Evolutionary conservation across 352 stramenopile genomes (phyloP), one percentile per base, ranked within the genome.

Genomic region (Phytophthora lateralis): DNA sequence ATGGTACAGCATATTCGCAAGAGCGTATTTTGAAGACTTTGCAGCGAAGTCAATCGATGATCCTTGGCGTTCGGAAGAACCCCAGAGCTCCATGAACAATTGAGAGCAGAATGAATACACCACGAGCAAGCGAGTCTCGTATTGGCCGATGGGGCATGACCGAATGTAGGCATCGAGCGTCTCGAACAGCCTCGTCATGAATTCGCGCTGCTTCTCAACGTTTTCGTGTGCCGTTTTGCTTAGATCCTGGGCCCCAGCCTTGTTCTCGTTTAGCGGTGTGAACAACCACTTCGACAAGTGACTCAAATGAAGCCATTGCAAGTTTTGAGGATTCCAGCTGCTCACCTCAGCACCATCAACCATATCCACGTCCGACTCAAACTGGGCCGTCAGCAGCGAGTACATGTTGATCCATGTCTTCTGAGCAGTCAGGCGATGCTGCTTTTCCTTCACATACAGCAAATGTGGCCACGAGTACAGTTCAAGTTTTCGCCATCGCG

Each of bases 401-500:
- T 97, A 97, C 81, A 97, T 81, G 52, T 80, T 82, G 41, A 96
- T 88, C 89, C 89, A 97, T 12, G 85, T 90, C 63, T 95, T 96
- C 44, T 92, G 78, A 15, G 87, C 89, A 7, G 65, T 56, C 3
- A 84, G 64, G 8, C 84, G 88, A 60, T 93, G 86, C 38, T 91
- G 78, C 17, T 84, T 80, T 66, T 96, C 88, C 63, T 93, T 91
- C 26, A 96, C 85, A 47, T 96, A 78, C 6, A 99, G 78, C 27
- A 99, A 71, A 62, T 91, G 81, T 3, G 91, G 89, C 98, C 98
- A 99, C 63, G 93, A 98, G 51, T 98, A 91, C 18, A 99, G 75
- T 72, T 99, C 98, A 6, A 99, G 76, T 54, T 98, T 98, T 52
- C 98, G 87, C 98, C 98, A 99, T 14, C 90, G 85, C 27, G 96